These are phyloP conservation scores for Viola odorata DNA, from an alignment of 345 rosid genomes.

Conservation along the genomic window DNA sequence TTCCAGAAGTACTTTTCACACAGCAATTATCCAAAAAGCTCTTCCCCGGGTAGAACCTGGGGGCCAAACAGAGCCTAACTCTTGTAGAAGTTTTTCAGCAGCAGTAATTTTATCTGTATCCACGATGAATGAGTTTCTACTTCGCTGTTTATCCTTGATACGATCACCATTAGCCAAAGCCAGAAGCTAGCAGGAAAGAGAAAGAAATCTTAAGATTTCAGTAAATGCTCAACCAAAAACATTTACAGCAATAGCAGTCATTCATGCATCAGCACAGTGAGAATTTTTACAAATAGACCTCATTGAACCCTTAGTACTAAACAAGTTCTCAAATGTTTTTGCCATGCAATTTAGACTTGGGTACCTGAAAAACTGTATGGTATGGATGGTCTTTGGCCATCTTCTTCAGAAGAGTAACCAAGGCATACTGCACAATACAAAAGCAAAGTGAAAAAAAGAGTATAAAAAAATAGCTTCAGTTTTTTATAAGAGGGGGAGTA, in stretches of 20 bases:
- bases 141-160: conserved; percentile 87
- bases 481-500: neutral
- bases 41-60: too few relatives aligned
- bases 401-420: conserved; percentile 87
- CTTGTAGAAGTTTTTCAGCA: conserved; percentile 74
- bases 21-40: too few relatives aligned
- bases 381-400: conserved; percentile 98
- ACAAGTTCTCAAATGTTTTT: conserved; percentile 3
- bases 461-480: neutral
- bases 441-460: conserved; percentile 19
- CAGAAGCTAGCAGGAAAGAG: conserved; percentile 53
- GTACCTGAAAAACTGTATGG: conserved; percentile 89
- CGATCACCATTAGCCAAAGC: conserved; percentile 97
- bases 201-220: conserved; percentile 7
- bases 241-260: neutral
- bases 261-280: neutral
- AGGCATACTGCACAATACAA: conserved; percentile 63
- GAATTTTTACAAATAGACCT: neutral
- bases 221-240: conserved; percentile 3
- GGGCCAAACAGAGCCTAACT: too few relatives aligned
- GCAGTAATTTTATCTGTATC: conserved; percentile 86
- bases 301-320: conserved; percentile 4
- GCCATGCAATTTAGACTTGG: conserved; percentile 3
- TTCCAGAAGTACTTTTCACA: too few relatives aligned
- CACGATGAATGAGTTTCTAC: conserved; percentile 83